phyloP scores from a whole-genome alignment of 1,139 yeast genomes.

The Zygosaccharomyces sapae region DNA sequence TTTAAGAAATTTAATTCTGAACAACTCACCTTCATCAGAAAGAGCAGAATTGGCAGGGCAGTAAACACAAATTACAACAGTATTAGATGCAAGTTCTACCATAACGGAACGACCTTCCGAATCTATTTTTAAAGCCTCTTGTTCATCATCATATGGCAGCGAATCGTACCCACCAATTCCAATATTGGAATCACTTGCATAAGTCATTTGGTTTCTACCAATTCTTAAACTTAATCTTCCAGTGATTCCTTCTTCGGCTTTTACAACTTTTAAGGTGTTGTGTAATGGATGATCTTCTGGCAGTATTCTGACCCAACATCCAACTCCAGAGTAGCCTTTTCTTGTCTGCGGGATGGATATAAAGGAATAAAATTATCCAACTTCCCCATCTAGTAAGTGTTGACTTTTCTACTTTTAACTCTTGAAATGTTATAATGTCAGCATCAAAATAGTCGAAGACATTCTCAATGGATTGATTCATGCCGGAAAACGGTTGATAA shows the following conservation, averaged over 20 bases:
- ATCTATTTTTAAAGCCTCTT: constrained; percentile 52
- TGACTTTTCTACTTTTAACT: constrained; percentile 59
- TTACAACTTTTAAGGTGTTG: constrained; percentile 47
- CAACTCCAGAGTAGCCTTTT: constrained; percentile 92
- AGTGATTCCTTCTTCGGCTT: constrained; percentile 89
- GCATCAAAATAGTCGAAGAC: constrained; percentile 58
- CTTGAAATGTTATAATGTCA: constrained; percentile 81
- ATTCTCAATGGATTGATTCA: constrained; percentile 43
- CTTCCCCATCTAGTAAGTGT: constrained; percentile 51
- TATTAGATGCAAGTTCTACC: constrained; percentile 60
- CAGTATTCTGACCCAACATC: constrained; percentile 65
- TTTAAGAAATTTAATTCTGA: constrained; percentile 54
- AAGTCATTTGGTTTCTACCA: constrained; percentile 24
- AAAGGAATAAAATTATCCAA: constrained; percentile 58
- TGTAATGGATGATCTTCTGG: constrained; percentile 40
- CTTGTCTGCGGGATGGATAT: constrained; percentile 61
- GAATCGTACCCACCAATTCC: constrained; percentile 74
- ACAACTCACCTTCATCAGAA: constrained; percentile 66
- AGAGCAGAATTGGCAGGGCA: constrained; percentile 87
- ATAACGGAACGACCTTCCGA: constrained; percentile 80
- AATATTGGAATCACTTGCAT: constrained; percentile 26
- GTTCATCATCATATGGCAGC: constrained; percentile 28
- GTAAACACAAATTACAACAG: constrained; percentile 71
- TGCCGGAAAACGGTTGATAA: constrained; percentile 75
- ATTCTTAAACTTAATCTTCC: constrained; percentile 48